Percentiles rank a stretch among this genome's conserved stretches.
Evolutionary conservation across 345 rosid genomes (phyloP).

Genomic region (Pistacia atlantica): DNA sequence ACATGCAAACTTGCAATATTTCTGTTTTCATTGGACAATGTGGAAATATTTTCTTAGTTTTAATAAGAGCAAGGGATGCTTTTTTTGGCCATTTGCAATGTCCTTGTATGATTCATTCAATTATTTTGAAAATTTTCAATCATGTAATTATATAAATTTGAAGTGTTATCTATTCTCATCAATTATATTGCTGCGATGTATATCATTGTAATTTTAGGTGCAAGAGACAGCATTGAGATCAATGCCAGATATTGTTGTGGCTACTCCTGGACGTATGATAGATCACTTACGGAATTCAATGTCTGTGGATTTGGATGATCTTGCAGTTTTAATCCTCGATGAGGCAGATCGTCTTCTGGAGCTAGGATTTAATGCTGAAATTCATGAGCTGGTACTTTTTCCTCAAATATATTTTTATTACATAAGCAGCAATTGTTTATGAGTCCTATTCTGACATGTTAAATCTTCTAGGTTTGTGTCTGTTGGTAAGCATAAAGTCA

Average conservation of each 20-base stretch:
- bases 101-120: not conserved
- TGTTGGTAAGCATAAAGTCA: not conserved
- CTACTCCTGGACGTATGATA: conserved; percentile 97
- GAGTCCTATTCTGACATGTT: not conserved
- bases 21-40: not conserved
- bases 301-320: conserved; percentile 92
- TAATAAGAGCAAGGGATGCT: not conserved
- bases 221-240: conserved; percentile 92
- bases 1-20: not conserved
- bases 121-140: not conserved
- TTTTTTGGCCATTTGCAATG: not conserved
- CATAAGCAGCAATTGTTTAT: not conserved
- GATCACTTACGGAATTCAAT: conserved; percentile 95
- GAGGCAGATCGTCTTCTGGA: conserved; percentile 98
- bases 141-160: not conserved
- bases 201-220: conserved; percentile 42
- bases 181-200: conserved; percentile 4
- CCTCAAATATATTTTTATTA: not conserved
- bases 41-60: not conserved
- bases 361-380: conserved; percentile 95
- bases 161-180: conserved; percentile 3
- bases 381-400: conserved; percentile 79
- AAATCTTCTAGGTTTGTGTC: not conserved
- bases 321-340: conserved; percentile 90
- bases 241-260: conserved; percentile 96